Conservation (phyloP, 176 grass and related monocot genomes). For the Oropetium thomaeum region DNA sequence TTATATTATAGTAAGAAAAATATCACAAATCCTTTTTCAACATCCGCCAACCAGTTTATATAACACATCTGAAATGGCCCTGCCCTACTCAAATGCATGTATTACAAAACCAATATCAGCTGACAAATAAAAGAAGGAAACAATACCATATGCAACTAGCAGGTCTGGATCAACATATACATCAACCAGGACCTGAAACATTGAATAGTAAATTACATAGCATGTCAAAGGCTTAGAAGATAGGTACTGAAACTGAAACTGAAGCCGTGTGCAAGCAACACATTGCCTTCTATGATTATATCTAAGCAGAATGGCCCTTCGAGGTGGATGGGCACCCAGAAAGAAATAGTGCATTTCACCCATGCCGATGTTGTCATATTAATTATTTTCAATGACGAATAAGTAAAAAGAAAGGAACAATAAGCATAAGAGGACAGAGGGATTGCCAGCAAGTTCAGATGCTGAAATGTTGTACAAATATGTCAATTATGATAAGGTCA, state of each 20-base stretch:
- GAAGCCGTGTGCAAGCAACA: background rate
- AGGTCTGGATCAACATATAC: slow-evolving; percentile 85
- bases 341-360: slow-evolving; percentile 9
- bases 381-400: slow-evolving; percentile 10
- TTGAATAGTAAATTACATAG: slow-evolving; percentile 23
- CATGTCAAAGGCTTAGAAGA: slow-evolving; percentile 14
- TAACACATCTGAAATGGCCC: background rate
- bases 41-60: background rate
- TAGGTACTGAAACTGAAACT: slow-evolving; percentile 4
- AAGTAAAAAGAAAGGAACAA: background rate
- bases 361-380: background rate
- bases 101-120: slow-evolving; percentile 18
- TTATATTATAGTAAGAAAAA: no score
- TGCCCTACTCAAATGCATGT: background rate
- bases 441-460: slow-evolving; percentile 6
- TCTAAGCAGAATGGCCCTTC: slow-evolving; percentile 5
- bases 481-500: background rate
- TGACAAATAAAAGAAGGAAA: slow-evolving; percentile 14
- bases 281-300: background rate
- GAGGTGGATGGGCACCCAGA: background rate
- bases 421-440: background rate
- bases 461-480: background rate
- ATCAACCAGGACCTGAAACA: slow-evolving; percentile 90
- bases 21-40: background rate
- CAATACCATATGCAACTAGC: slow-evolving; percentile 96